Conservation (phyloP, 768 basidiomycete species). For the Candolleomyces aberdarensis region DNA sequence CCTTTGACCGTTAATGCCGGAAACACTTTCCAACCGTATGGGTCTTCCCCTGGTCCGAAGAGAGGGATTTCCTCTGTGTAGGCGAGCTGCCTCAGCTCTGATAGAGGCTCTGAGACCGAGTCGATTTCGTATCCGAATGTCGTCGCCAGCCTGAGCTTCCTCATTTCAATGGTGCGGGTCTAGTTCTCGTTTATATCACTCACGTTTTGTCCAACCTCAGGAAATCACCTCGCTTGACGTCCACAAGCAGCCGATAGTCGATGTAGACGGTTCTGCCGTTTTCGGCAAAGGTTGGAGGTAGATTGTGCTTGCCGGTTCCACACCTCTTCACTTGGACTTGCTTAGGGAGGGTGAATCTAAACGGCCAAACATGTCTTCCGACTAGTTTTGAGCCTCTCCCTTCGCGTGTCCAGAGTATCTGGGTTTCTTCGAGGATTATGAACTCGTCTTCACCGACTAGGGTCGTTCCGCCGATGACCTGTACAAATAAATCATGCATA, state of each 20-base stretch:
- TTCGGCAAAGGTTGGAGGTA: slow-evolving; percentile 56
- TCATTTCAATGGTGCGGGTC: not conserved
- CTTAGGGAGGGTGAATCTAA: slow-evolving; percentile 42
- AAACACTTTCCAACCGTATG: slow-evolving; percentile 37
- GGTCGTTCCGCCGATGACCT: slow-evolving; percentile 32
- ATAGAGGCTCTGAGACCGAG: slow-evolving; percentile 26
- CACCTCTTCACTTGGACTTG: slow-evolving; percentile 31
- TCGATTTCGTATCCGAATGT: slow-evolving; percentile 30
- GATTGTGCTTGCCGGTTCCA: slow-evolving; percentile 3
- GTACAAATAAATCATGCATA: no score
- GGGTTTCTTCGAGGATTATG: slow-evolving; percentile 37
- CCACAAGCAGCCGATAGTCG: slow-evolving; percentile 53
- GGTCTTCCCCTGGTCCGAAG: slow-evolving; percentile 33
- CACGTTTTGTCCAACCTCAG: slow-evolving; percentile 52
- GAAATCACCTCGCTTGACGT: slow-evolving; percentile 40
- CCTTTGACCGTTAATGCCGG: slow-evolving; percentile 24
- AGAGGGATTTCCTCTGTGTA: slow-evolving; percentile 31
- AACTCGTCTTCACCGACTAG: slow-evolving; percentile 60
- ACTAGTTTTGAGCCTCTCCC: slow-evolving; percentile 32
- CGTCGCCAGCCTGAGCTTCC: slow-evolving; percentile 22
- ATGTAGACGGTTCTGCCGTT: slow-evolving; percentile 53
- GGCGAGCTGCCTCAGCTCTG: slow-evolving; percentile 30
- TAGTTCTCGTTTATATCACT: slow-evolving; percentile 4
- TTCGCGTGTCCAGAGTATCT: not conserved
- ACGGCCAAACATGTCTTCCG: slow-evolving; percentile 48